Conservation (phyloP, 306 rosid genomes). For the Vigna radiata region DNA sequence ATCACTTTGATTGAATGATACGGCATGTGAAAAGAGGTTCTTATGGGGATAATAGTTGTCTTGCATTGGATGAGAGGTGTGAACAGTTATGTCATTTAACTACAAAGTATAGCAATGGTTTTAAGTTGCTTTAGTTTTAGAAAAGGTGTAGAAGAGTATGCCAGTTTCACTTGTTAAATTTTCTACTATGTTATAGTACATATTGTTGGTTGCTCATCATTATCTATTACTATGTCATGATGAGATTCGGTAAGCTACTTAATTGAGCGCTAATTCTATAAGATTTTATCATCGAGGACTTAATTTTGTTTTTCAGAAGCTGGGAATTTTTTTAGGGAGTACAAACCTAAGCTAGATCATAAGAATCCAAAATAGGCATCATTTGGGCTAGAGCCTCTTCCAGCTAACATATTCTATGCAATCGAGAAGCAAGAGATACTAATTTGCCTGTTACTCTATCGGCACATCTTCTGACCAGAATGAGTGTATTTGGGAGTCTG, state of each 20-base stretch:
- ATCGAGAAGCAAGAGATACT: not conserved
- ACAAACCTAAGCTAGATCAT: not conserved
- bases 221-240: not conserved
- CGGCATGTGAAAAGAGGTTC: constrained; percentile 9
- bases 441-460: too few relatives aligned
- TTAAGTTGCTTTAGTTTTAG: not conserved
- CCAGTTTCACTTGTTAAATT: not conserved
- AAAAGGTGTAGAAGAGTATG: constrained; percentile 8
- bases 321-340: too few relatives aligned
- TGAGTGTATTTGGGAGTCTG: not conserved
- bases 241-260: not conserved
- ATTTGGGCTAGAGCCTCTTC: not conserved
- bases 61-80: constrained; percentile 8
- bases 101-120: not conserved
- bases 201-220: constrained; percentile 35
- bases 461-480: too few relatives aligned
- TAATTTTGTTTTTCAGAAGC: too few relatives aligned
- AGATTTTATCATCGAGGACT: not conserved
- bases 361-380: not conserved
- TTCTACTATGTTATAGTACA: not conserved
- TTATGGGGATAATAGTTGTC: constrained; percentile 1
- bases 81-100: not conserved
- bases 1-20: not conserved
- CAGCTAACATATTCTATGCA: not conserved
- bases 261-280: not conserved